Conservation (phyloP, 148 eudicot species). For the Dianthus caryophyllus region DNA sequence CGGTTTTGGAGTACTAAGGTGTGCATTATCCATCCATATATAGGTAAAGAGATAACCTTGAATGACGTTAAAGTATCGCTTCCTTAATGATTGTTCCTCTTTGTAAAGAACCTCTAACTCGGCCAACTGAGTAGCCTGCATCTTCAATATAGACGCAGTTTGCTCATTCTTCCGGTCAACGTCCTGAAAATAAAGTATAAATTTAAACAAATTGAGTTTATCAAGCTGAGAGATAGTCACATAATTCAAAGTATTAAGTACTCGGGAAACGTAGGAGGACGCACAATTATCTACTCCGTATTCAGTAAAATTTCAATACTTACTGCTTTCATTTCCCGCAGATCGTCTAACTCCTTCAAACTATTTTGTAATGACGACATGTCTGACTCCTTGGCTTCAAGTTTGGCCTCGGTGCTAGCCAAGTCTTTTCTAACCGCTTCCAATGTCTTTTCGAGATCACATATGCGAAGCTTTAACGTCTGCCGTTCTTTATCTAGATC, state of each 20-base stretch:
- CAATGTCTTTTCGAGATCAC: conserved; percentile 71
- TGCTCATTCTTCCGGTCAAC: conserved; percentile 97
- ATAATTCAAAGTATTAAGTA: background rate
- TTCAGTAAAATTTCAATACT: background rate
- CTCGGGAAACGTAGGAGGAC: background rate
- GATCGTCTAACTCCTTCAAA: conserved; percentile 76
- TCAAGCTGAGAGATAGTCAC: background rate
- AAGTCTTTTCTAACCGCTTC: conserved; percentile 48
- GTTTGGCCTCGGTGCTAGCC: conserved; percentile 42
- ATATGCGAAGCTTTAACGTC: conserved; percentile 40
- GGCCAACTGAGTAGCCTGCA: conserved; percentile 84
- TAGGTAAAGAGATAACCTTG: conserved; percentile 50
- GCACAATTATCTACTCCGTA: background rate
- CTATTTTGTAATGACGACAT: conserved; percentile 50
- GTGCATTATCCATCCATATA: background rate
- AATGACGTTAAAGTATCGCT: conserved; percentile 80
- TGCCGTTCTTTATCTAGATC: conserved; percentile 57
- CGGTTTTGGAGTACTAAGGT: background rate
- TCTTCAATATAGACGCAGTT: conserved; percentile 84
- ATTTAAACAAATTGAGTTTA: background rate
- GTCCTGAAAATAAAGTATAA: conserved; percentile 47
- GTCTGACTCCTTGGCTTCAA: conserved; percentile 58
- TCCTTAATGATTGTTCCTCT: conserved; percentile 85
- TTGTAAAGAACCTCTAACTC: conserved; percentile 80
- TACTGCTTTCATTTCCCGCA: conserved; percentile 98